phyloP scores from a whole-genome alignment of 768 basidiomycete species.

The Termitomyces sp. region DNA sequence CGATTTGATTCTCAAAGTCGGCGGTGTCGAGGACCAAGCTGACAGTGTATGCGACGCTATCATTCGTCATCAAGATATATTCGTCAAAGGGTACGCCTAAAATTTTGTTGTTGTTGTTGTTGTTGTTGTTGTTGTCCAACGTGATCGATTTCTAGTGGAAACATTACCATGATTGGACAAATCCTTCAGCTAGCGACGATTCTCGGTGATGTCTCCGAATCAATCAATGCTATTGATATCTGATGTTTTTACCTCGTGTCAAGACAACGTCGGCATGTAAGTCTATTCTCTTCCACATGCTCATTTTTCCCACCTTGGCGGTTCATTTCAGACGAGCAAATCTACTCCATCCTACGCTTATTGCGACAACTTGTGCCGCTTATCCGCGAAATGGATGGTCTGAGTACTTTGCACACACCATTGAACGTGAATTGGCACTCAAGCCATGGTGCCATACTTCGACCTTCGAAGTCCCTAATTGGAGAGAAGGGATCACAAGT shows the following conservation, averaged over 20 bases:
- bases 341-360: conserved; percentile 33
- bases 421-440: conserved; percentile 37
- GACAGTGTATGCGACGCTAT: conserved; percentile 49
- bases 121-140: background rate
- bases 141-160: conserved; percentile 25
- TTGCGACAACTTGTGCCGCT: conserved; percentile 31
- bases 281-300: background rate
- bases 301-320: conserved; percentile 2
- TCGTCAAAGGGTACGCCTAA: conserved; percentile 34
- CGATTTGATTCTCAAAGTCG: conserved; percentile 36
- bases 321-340: conserved; percentile 32
- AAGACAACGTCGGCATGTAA: conserved; percentile 44
- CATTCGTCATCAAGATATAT: conserved; percentile 41
- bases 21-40: conserved; percentile 43
- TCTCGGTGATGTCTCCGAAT: conserved; percentile 26
- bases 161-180: conserved; percentile 47
- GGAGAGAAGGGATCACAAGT: conserved; percentile 37
- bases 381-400: conserved; percentile 44
- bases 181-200: conserved; percentile 45
- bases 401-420: conserved; percentile 33
- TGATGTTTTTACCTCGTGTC: conserved; percentile 3
- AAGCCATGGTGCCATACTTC: conserved; percentile 50
- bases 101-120: background rate
- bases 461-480: conserved; percentile 40
- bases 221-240: background rate